These are phyloP conservation scores for Purshia tridentata DNA, from an alignment of 306 rosid species.

Conservation along the genomic window DNA sequence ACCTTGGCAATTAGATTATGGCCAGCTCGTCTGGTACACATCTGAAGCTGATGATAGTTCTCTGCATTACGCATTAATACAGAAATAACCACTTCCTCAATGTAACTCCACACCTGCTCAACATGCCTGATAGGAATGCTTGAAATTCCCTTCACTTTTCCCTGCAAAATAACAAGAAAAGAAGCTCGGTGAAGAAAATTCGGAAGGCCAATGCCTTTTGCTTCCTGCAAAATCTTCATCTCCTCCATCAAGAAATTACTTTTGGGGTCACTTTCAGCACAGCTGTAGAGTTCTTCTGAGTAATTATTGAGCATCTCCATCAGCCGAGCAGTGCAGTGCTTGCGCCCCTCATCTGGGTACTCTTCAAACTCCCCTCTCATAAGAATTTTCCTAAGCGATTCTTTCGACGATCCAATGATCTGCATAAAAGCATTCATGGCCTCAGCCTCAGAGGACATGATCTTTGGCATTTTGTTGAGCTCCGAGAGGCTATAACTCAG, in stretches of 20 bases:
- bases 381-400: slow-evolving; percentile 22
- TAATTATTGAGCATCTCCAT: slow-evolving; percentile 27
- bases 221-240: slow-evolving; percentile 1
- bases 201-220: neutral
- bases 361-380: slow-evolving; percentile 42
- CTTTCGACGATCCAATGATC: neutral
- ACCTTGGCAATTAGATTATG: neutral
- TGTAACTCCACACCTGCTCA: neutral
- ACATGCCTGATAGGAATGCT: neutral
- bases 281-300: slow-evolving; percentile 1
- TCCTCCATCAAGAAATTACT: slow-evolving; percentile 34
- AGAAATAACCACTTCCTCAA: neutral
- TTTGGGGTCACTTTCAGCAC: slow-evolving; percentile 7
- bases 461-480: neutral
- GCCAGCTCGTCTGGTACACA: neutral
- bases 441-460: neutral
- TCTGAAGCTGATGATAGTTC: neutral
- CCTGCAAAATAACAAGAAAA: neutral
- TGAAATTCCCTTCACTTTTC: neutral
- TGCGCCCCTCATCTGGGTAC: slow-evolving; percentile 14
- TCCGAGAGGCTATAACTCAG: neutral
- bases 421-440: neutral
- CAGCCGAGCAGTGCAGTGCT: slow-evolving; percentile 48
- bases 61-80: neutral
- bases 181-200: neutral